Percentiles rank a stretch among this genome's conserved stretches.
These are phyloP conservation scores for Sorghum bicolor DNA, from an alignment of 176 grass and related monocot species.

Conservation along the genomic window Sorghum_bicolor_NCBIv3 NC_012871.2:73112001-73112500, in stretches of 20 bases:
- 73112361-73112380: slow-evolving; percentile 31
- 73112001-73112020: background rate
- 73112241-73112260: slow-evolving; percentile 1
- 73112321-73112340: slow-evolving; percentile 57
- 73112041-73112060: background rate
- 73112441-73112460: slow-evolving; percentile 39
- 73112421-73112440: slow-evolving; percentile 75
- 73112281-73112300: slow-evolving; percentile 18
- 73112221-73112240: background rate
- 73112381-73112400: slow-evolving; percentile 38
- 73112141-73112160: slow-evolving; percentile 47
- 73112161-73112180: slow-evolving; percentile 62
- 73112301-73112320: slow-evolving; percentile 43
- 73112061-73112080: background rate
- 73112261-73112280: slow-evolving; percentile 63
- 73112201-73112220: background rate
- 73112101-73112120: background rate
- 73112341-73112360: slow-evolving; percentile 61
- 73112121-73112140: background rate
- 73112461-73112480: slow-evolving; percentile 77
- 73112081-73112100: background rate
- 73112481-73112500: slow-evolving; percentile 85
- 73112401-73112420: slow-evolving; percentile 62
- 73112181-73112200: background rate
- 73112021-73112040: background rate